Conservation (phyloP, 2,329 filamentous ascomycete species). For the Fusarium redolens region DNA sequence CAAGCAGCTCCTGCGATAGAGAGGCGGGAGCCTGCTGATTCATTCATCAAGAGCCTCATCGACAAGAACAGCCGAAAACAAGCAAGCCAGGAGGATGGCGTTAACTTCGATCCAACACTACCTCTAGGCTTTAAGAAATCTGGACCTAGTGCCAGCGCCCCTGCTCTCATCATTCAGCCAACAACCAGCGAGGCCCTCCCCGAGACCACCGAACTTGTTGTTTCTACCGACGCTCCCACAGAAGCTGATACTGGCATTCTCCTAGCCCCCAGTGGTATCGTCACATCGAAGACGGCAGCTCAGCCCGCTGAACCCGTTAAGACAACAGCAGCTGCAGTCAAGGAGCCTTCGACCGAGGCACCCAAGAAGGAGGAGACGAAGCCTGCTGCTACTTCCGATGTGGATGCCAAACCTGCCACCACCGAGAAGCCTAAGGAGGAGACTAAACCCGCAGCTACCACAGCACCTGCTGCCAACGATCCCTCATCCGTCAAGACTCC, state of each 20-base stretch:
- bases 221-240: conserved; percentile 6
- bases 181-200: conserved; percentile 28
- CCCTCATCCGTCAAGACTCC: conserved; percentile 10
- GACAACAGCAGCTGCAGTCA: conserved; percentile 11
- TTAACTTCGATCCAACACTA: conserved; percentile 29
- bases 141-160: conserved; percentile 33
- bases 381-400: conserved; percentile 7
- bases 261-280: conserved; percentile 41
- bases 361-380: conserved; percentile 18
- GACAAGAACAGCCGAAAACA: conserved; percentile 9
- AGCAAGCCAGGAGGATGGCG: conserved; percentile 1
- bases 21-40: conserved; percentile 36
- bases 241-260: conserved; percentile 43
- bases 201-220: conserved; percentile 18
- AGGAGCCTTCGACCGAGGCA: conserved; percentile 10
- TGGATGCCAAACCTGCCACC: conserved; percentile 3
- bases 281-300: conserved; percentile 33
- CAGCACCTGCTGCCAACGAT: conserved; percentile 15
- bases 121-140: conserved; percentile 19
- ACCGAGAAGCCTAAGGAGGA: conserved; percentile 29
- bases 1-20: conserved; percentile 17
- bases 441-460: conserved; percentile 17
- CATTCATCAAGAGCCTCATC: conserved; percentile 42
- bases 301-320: conserved; percentile 10
- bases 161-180: conserved; percentile 35